Evolutionary conservation across 495 filamentous ascomycete genomes (phyloP).

Genomic region (Trichoderma asperelloides): DNA sequence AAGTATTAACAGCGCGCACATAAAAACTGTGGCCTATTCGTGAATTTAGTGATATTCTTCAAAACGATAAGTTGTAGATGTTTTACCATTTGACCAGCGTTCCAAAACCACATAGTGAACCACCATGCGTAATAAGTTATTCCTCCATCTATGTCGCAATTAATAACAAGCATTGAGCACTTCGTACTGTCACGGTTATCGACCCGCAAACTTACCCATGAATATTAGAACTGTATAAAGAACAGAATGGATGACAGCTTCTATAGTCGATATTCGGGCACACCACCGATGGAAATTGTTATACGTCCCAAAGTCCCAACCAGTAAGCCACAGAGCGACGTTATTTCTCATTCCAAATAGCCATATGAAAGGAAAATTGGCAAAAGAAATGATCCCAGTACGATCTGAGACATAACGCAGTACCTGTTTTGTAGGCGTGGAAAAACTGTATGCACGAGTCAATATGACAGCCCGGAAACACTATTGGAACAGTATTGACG

Average conservation of each 20-base stretch:
- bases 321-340: constrained; percentile 31
- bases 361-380: constrained; percentile 24
- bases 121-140: background rate
- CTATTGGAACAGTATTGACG: background rate
- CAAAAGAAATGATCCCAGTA: constrained; percentile 26
- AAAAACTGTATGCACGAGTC: constrained; percentile 10
- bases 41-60: constrained; percentile 11
- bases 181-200: no score
- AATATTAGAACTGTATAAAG: constrained; percentile 19
- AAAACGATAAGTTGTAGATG: background rate
- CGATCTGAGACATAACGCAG: constrained; percentile 28
- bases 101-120: constrained; percentile 8
- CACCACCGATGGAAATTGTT: constrained; percentile 35
- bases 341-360: constrained; percentile 34
- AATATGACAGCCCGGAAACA: background rate
- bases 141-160: background rate
- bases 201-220: background rate
- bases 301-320: constrained; percentile 34
- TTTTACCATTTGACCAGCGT: constrained; percentile 6
- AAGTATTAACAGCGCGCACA: constrained; percentile 35
- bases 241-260: constrained; percentile 27
- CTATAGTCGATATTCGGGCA: constrained; percentile 25
- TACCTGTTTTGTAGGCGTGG: constrained; percentile 19
- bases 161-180: background rate
- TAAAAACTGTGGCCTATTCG: constrained; percentile 35